Base-by-base conservation (phyloP, 2,329 filamentous ascomycete species). In the Penicillium sp. region DNA sequence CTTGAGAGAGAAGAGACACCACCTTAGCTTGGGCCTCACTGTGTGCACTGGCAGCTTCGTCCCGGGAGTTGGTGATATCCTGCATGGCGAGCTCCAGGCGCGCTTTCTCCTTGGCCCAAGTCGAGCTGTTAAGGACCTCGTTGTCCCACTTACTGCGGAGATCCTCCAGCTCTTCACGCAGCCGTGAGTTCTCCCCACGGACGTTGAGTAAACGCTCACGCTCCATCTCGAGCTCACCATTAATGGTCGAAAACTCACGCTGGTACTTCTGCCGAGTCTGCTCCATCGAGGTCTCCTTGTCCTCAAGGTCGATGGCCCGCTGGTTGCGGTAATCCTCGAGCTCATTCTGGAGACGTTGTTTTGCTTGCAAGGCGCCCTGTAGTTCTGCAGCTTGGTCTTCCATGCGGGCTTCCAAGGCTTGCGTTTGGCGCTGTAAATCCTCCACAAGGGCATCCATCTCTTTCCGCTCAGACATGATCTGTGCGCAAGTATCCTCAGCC, bases 221-320 rank as follows among this genome's bases (percentile, higher is more conserved):
- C 67, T 96, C 93, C 61, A 96, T 85, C 73, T 98, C 94, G 27
- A 99, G 86, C 77, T 99, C 95, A 69, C 93, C 92, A 54, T 90
- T 95, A 50, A 98, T 81, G 4, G 90, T 90, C 16, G 91, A 89
- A 73, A 97, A 92, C 75, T 99, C 94, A 43, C 89, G 85, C 74
- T 98, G 95, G 74, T 98, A 99, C 82, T 98, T 99, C 82, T 94
- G 95, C 70, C 94, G 87, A 44, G 94, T 97, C 77, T 98, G 94
- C 78, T 99, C 95, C 86, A 97, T 90, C 66, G 91, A 95, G 10
- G 89, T 89, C 76, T 98, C 94, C 75, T 95, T 97, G 77, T 99
- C 94, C 76, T 98, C 95, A 56, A 98, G 91, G 69, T 98, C 95
- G 76, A 96, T 96, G 58, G 93, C 93, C 49, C 94, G 87, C 76